These are phyloP conservation scores for Noccaea bulbosa DNA, from an alignment of 345 rosid genomes.

Conservation along the genomic window DNA sequence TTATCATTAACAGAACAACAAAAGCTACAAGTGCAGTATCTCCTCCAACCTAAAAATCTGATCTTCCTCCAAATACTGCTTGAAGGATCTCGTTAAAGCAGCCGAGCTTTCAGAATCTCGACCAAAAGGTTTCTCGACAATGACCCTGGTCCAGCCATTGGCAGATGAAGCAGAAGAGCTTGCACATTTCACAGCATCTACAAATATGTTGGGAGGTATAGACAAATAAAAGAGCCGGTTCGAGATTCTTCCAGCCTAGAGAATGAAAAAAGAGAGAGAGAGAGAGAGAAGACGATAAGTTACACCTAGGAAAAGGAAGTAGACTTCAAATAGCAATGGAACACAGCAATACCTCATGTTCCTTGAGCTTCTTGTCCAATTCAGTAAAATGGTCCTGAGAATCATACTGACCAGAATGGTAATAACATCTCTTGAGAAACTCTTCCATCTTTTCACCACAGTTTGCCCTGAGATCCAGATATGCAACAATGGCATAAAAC, in stretches of 20 bases:
- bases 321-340: constrained; percentile 10
- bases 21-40: constrained; percentile 19
- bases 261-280: not conserved
- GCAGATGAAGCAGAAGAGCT: constrained; percentile 87
- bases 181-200: constrained; percentile 92
- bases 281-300: not conserved
- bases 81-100: constrained; percentile 82
- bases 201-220: constrained; percentile 92
- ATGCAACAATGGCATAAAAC: constrained; percentile 31
- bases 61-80: constrained; percentile 84
- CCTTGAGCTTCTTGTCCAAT: constrained; percentile 77
- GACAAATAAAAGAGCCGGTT: constrained; percentile 95
- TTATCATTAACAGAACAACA: not conserved
- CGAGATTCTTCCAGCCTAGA: constrained; percentile 78
- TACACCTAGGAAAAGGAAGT: not conserved
- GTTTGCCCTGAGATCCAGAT: constrained; percentile 68
- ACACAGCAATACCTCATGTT: constrained; percentile 72
- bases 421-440: constrained; percentile 94
- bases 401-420: constrained; percentile 97
- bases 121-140: constrained; percentile 99
- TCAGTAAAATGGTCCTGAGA: constrained; percentile 74
- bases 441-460: constrained; percentile 94
- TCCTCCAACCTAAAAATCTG: constrained; percentile 83
- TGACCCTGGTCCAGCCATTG: constrained; percentile 97
- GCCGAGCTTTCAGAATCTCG: constrained; percentile 97